Evolutionary conservation across 2,329 filamentous ascomycete genomes (phyloP), one percentile per base, ranked within the genome.

Genomic region (Conoideocrella luteorostrata): DNA sequence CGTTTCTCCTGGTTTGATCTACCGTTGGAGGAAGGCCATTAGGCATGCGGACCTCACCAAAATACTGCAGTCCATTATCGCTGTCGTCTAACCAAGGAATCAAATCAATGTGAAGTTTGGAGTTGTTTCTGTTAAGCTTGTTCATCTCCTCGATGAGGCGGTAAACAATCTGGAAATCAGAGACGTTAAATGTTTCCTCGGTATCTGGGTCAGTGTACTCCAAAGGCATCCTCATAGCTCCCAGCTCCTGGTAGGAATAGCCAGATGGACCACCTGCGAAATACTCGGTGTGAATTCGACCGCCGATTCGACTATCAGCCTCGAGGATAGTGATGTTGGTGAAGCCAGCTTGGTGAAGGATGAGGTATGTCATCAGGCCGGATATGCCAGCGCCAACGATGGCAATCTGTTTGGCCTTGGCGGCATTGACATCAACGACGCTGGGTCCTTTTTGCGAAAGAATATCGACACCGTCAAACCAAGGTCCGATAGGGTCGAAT

Each of bases 221-320:
- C 13, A 75, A 66, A 0, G 81, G 80, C 50, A 84, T 78, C 2
- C 80, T 66, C 79, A 84, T 84, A 0, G 79, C 77, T 0, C 81
- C 81, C 76, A 72, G 72, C 55, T 84, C 81, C 53, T 84, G 79
- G 56, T 85, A 84, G 17, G 80, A 78, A 53, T 84, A 84, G 47
- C 83, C 70, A 17, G 74, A 72, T 0, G 78, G 76, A 0, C 68
- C 75, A 4, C 72, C 75, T 3, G 72, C 71, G 2, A 85, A 69
- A 43, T 84, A 84, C 43, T 71, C 71, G 2, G 81, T 85, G 45
- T 77, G 77, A 0, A 85, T 72, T 17, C 82, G 74, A 4, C 81
- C 80, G 13, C 82, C 82, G 12, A 84, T 68, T 7, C 81, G 69
- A 30, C 76, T 59, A 5, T 71, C 73, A 0, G 77, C 75, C 57